A percentile compares a stretch with the other conserved stretches of the same genome.
These are phyloP conservation scores for Cryptococcus floricola DNA, from an alignment of 1,284 basidiomycete species.

Conservation along the genomic window DNA sequence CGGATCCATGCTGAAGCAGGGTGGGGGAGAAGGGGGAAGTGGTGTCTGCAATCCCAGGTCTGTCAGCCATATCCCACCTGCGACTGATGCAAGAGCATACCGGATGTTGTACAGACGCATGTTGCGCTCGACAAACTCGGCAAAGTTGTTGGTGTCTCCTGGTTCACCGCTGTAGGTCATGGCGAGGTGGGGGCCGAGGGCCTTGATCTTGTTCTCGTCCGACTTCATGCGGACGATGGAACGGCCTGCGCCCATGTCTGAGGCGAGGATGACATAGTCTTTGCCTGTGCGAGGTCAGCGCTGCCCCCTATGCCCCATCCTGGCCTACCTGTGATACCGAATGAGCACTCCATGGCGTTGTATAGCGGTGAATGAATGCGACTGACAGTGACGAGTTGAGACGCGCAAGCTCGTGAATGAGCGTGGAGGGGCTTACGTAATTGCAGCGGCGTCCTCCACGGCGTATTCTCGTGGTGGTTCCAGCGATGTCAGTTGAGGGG, in stretches of 20 bases:
- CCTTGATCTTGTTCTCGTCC: slow-evolving; percentile 96
- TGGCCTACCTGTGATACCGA: slow-evolving; percentile 50
- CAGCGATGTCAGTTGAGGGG: too few relatives aligned
- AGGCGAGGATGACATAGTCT: slow-evolving; percentile 84
- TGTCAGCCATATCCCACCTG: neutral
- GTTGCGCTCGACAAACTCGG: slow-evolving; percentile 94
- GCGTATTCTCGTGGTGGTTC: too few relatives aligned
- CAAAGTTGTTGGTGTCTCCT: slow-evolving; percentile 95
- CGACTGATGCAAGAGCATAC: slow-evolving; percentile 42
- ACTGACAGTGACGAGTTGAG: neutral
- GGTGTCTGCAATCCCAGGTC: slow-evolving; percentile 15
- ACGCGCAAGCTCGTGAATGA: neutral
- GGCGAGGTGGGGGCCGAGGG: slow-evolving; percentile 81
- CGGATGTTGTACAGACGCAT: slow-evolving; percentile 94
- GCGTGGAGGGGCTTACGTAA: too few relatives aligned
- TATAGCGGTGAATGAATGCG: neutral
- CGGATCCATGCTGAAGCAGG: slow-evolving; percentile 94
- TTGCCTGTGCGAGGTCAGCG: slow-evolving; percentile 69
- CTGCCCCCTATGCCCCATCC: neutral
- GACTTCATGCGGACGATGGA: slow-evolving; percentile 97
- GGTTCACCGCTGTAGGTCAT: slow-evolving; percentile 96
- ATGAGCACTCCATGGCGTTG: slow-evolving; percentile 50
- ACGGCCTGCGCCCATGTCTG: slow-evolving; percentile 79
- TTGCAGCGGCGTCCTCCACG: too few relatives aligned
- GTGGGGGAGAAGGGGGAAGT: slow-evolving; percentile 76